Base-by-base conservation (phyloP, 2,329 filamentous ascomycete genomes). In the Aureobasidium sp. region DNA sequence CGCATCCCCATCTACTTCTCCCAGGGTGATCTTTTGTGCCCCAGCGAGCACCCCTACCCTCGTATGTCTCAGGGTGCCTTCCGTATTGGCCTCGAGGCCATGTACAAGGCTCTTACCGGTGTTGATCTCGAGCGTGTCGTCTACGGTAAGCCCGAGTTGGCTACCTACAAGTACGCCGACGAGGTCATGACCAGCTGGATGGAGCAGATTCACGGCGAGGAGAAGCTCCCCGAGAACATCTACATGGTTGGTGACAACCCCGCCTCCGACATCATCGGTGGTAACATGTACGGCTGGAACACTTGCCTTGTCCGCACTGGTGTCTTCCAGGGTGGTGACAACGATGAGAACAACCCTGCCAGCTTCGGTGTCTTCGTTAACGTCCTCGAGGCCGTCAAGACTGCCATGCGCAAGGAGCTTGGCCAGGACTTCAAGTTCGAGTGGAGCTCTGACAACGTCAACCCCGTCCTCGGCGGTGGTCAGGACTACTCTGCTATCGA, bases 241-340 rank as follows among this genome's bases (percentile, higher is more conserved):
- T 90, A 90, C 80, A 90, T 90, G 87, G 78, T 90, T 61, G 87
- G 87, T 66, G 87, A 90, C 75, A 90, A 89, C 77, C 87, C 86
- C 7, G 84, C 85, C 29, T 88, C 85, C 29, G 87, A 90, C 71
- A 89, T 90, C 69, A 80, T 88, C 66, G 88, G 88, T 65, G 88
- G 87, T 64, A 91, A 91, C 80, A 88, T 86, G 82, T 90, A 91
- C 74, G 86, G 86, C 64, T 91, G 88, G 88, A 91, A 91, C 76
- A 90, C 88, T 3, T 90, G 88, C 70, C 76, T 91, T 60, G 88
- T 91, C 62, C 84, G 87, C 70, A 91, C 88, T 0, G 88, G 88
- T 76, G 87, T 91, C 52, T 90, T 88, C 82, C 86, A 89, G 76
- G 88, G 88, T 64, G 86, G 83, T 19, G 86, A 85, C 63, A 91